Evolutionary conservation across 257 asterid species (phyloP).

Genomic region (Gardenia jasminoides): DNA sequence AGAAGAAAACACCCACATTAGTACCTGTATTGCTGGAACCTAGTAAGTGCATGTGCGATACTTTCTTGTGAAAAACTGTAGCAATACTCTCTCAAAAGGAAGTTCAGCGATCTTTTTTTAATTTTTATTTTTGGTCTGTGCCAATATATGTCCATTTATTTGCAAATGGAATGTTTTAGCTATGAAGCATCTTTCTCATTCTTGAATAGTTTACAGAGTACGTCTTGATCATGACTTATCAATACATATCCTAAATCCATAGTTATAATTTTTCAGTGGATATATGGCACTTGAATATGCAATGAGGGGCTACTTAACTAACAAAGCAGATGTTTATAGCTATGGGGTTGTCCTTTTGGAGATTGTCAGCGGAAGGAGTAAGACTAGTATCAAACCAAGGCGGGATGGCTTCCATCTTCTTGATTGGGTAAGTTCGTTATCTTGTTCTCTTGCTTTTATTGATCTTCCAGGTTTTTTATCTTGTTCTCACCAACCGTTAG

Average conservation of each 20-base stretch:
- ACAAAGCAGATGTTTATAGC: constrained; percentile 44
- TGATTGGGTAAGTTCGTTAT: constrained; percentile 28
- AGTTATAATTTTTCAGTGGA: constrained; percentile 23
- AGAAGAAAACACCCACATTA: no score
- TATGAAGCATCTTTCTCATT: neutral
- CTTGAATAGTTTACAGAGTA: neutral
- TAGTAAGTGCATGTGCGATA: constrained; percentile 35
- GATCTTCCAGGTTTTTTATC: neutral
- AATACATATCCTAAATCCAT: neutral
- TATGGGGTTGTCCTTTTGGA: constrained; percentile 40
- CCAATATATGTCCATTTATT: neutral
- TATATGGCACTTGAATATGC: constrained; percentile 50
- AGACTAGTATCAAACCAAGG: constrained; percentile 22
- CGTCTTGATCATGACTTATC: neutral
- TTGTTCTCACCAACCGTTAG: constrained; percentile 34
- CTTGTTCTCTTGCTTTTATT: neutral
- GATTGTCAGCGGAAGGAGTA: constrained; percentile 33
- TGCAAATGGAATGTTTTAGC: neutral
- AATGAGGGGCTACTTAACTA: no score
- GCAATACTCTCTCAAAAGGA: no score
- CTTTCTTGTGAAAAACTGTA: neutral
- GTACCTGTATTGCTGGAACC: constrained; percentile 83
- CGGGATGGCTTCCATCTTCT: constrained; percentile 20
- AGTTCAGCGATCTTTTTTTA: neutral
- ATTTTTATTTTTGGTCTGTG: neutral